Base-by-base conservation (phyloP, 768 basidiomycete genomes). In the Kwoniella shandongensis region DNA sequence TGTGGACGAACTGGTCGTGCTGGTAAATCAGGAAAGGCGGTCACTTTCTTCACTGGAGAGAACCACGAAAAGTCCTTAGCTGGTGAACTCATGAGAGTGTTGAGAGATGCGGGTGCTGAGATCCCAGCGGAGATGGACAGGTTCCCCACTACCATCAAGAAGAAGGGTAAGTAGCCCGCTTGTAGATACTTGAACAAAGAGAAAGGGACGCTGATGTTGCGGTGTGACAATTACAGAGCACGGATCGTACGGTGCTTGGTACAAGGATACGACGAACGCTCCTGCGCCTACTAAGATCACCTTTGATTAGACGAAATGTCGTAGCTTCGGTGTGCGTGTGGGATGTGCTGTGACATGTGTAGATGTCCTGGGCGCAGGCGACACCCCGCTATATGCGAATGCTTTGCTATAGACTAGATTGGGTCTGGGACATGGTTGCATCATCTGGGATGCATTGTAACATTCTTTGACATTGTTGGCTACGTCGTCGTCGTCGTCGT, bases 71-170 rank as follows among this genome's bases (percentile, higher is more conserved):
- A 84, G 46, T 81, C 85, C 20, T 81, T 96, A 2, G 93, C 96
- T 7, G 96, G 96, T 7, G 94, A 97, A 75, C 83, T 97, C 54
- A 91, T 91, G 64, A 83, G 89, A 7, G 90, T 99, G 38, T 81
- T 98, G 52, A 80, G 87, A 50, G 96, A 98, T 75, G 87, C 88
- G 42, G 89, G 88, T 27, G 89, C 88, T 23, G 70, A 71, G 54
- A 73, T 80, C 12, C 83, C 86, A 45, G 84, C 88, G 63, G 85
- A 78, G 4, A 79, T 96, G 78, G 84, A 86, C 48, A 85, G 86
- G 69, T 97, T 96, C 81, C 91, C 91, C 48, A 90, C 93, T 83
- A 89, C 92, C 57, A 91, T 98, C 79, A 96, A 94, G 81, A 98
- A 98, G 82, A 90, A 85, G 81, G 76, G 74, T 74, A 53, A 63